Evolutionary conservation across 169 alveolate genomes (phyloP), one percentile per base, ranked within the genome.

Genomic region (Plasmodium vivax): DNA sequence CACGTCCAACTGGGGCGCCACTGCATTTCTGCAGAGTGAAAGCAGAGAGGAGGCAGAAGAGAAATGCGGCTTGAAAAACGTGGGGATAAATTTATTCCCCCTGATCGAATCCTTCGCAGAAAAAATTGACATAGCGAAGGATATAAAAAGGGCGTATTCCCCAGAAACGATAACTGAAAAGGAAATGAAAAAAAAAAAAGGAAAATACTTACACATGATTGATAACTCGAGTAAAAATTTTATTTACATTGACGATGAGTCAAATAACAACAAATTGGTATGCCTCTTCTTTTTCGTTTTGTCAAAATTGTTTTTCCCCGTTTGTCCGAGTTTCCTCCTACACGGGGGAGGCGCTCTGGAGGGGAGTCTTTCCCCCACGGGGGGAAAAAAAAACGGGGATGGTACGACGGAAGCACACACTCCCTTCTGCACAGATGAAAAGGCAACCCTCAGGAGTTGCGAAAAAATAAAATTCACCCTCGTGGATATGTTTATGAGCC

Each of bases 101-200:
- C 27, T 90, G 12, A 80, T 90, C 62, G 94, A 90, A 74, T 38
- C 88, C 72, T 90, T 90, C 72, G 77, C 82, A 38, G 91, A 90
- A 74, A 90, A 90, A 81, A 90, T 90, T 45, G 68, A 90, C 38
- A 80, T 90, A 41, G 82, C 82, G 73, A 90, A 90, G 68, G 91
- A 56, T 47, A 90, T 90, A n/a, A 90, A 90, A 58, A 90, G 81
- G 81, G 62, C 83, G 5, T 82, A 90, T 34, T 27, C 91, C 41
- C 87, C 94, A 38, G 94, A 90, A 80, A 68, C 80, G 30, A 81
- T 74, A n/a, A 90, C 62, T 72, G 94, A 90, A 80, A 90, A 81
- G 36, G 94, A 90, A 80, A 41, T 56, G 14, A 82, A 79, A 80
- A 90, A 90, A 80, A 90, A 90, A 38, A 82, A 81, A 62, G 92